phyloP scores from a whole-genome alignment of 306 rosid genomes.

The Potentilla sterilis region DNA sequence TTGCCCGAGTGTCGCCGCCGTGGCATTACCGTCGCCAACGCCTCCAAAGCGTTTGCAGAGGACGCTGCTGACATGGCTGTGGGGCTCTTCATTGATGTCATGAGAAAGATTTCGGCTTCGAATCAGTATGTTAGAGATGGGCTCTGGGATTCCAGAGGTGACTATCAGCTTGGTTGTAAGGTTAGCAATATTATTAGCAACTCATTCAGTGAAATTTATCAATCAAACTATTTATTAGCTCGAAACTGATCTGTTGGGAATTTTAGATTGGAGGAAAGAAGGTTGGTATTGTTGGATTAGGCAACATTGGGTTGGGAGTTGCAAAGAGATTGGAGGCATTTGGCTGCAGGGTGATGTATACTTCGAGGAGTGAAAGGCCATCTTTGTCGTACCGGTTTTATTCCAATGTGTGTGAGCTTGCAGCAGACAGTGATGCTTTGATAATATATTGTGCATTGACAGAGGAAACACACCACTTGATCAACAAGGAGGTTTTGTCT shows the following conservation, averaged over 20 bases:
- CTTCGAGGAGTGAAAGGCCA: slow-evolving; percentile 42
- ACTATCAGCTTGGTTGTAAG: slow-evolving; percentile 42
- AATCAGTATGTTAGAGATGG: slow-evolving; percentile 34
- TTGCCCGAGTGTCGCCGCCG: slow-evolving; percentile 20
- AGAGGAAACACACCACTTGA: slow-evolving; percentile 38
- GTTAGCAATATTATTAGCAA: slow-evolving; percentile 6
- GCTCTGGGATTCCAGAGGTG: slow-evolving; percentile 8
- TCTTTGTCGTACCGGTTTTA: slow-evolving; percentile 33
- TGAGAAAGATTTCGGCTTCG: slow-evolving; percentile 30
- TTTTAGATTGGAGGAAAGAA: slow-evolving; percentile 43
- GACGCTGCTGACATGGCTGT: slow-evolving; percentile 56
- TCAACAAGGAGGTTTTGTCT: slow-evolving; percentile 42
- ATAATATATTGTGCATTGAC: slow-evolving; percentile 48
- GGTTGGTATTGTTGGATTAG: slow-evolving; percentile 54
- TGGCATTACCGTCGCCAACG: slow-evolving; percentile 31
- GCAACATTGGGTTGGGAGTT: slow-evolving; percentile 48
- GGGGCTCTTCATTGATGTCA: slow-evolving; percentile 48
- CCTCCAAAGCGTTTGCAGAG: slow-evolving; percentile 32
- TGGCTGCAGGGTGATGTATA: slow-evolving; percentile 43
- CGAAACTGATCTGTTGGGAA: not conserved
- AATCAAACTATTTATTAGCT: too few species aligned
- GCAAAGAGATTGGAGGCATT: slow-evolving; percentile 49
- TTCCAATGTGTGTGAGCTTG: slow-evolving; percentile 40
- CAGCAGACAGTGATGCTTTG: slow-evolving; percentile 31
- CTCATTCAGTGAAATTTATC: too few species aligned